Evolutionary conservation across 2,329 filamentous ascomycete species (phyloP).

Genomic region (Apiospora sp.): DNA sequence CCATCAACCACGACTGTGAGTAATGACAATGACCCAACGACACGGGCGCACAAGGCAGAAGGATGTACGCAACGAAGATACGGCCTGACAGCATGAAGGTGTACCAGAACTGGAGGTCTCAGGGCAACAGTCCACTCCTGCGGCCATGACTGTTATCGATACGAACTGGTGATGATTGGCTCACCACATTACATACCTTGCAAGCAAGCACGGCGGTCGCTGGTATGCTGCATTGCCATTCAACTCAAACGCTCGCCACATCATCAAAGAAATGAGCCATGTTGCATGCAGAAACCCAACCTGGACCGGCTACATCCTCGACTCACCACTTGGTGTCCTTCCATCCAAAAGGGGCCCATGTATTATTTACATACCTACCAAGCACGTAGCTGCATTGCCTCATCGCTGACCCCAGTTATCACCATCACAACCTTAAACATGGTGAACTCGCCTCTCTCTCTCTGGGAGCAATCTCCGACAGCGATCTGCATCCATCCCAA

Average conservation of each 20-base stretch:
- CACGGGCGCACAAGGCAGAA: background rate
- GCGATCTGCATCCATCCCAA: background rate
- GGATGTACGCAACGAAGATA: background rate
- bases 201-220: background rate
- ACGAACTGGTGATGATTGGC: background rate
- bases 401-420: background rate
- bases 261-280: background rate
- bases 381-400: background rate
- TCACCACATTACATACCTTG: background rate
- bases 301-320: background rate
- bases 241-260: background rate
- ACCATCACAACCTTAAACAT: no score
- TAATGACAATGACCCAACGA: background rate
- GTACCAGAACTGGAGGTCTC: background rate
- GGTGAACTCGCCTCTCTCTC: background rate
- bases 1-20: background rate
- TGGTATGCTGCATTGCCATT: background rate
- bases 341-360: background rate
- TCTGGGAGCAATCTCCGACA: background rate
- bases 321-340: background rate
- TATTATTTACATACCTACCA: background rate
- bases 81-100: background rate
- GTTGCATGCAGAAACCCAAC: background rate
- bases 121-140: background rate
- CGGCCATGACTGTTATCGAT: background rate